A percentile compares a stretch with the other conserved stretches of the same genome.
phyloP scores from a whole-genome alignment of 345 rosid species.

The Viola odorata region DNA sequence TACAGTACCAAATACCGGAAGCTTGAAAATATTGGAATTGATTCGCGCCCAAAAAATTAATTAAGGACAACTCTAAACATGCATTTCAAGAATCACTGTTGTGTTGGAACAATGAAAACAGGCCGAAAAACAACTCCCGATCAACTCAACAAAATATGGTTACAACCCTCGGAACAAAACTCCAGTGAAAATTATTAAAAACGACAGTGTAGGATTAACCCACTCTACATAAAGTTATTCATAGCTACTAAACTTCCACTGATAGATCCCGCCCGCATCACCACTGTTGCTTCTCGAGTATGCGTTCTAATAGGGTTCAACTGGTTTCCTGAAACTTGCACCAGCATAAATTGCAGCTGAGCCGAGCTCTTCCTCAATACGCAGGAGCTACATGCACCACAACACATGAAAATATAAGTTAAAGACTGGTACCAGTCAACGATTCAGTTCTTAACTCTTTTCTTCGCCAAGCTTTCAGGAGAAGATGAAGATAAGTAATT shows the following conservation, averaged over 20 bases:
- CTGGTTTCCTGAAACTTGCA: conserved; percentile 72
- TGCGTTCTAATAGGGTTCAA: conserved; percentile 65
- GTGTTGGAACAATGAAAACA: no score
- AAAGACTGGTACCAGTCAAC: background rate
- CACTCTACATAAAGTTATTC: conserved; percentile 20
- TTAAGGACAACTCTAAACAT: no score
- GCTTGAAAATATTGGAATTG: no score
- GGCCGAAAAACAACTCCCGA: no score
- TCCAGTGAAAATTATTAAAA: conserved; percentile 20
- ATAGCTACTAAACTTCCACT: background rate
- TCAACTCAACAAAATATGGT: background rate
- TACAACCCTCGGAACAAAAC: conserved; percentile 20
- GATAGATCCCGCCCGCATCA: background rate
- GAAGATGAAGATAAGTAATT: no score
- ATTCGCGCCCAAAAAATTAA: no score
- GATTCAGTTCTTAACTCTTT: background rate
- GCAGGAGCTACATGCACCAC: conserved; percentile 47
- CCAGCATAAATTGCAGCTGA: conserved; percentile 82
- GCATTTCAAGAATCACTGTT: no score
- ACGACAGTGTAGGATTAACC: background rate
- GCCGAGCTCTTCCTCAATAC: conserved; percentile 94
- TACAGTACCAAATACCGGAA: no score
- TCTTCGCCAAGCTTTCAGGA: background rate
- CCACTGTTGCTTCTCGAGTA: background rate
- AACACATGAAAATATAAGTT: background rate